Percentiles rank a stretch among this genome's conserved stretches.
Conservation (phyloP, 176 grass and related monocot genomes). For the Triticum aestivum region IWGSC_CS_RefSeq_v2.1 NC_057813.1:495072453-495072952, state of each 20-base stretch:
- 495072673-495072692: neutral
- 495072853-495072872: too few species aligned
- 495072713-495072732: constrained; percentile 12
- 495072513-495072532: neutral
- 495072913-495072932: too few species aligned
- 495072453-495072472: too few species aligned
- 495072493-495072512: neutral
- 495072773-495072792: too few species aligned
- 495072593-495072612: neutral
- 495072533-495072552: constrained; percentile 10
- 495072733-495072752: neutral
- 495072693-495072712: neutral
- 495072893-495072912: too few species aligned
- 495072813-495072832: too few species aligned
- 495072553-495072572: neutral
- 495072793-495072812: too few species aligned
- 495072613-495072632: constrained; percentile 22
- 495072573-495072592: neutral
- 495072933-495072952: too few species aligned
- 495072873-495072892: too few species aligned
- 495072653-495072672: constrained; percentile 10
- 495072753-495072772: neutral
- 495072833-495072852: too few species aligned
- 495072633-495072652: neutral
- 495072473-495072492: neutral